Percentiles rank a stretch among this genome's conserved stretches.
Evolutionary conservation across 768 basidiomycete species (phyloP).

Genomic region (Rhizopogon vulgaris): DNA sequence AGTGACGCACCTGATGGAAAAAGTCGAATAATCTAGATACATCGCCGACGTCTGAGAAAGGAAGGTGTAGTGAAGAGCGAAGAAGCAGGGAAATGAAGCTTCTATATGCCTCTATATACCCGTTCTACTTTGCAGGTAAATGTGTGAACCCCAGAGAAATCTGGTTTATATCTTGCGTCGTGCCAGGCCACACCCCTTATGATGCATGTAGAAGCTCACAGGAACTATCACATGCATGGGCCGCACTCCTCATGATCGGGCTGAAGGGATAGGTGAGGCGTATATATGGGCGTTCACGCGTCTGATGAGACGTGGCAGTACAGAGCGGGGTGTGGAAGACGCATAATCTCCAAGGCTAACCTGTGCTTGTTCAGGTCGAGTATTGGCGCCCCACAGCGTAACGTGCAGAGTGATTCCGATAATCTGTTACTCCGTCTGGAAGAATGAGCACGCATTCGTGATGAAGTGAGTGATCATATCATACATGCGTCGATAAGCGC

Average conservation of each 20-base stretch:
- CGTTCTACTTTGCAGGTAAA: not conserved
- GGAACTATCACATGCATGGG: not conserved
- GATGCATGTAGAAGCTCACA: not conserved
- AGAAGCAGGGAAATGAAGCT: slow-evolving; percentile 3
- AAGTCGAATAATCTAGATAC: not conserved
- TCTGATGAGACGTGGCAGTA: not conserved
- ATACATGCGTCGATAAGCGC: not conserved
- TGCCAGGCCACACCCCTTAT: not conserved
- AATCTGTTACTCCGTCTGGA: not conserved
- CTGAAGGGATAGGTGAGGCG: not conserved
- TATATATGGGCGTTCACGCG: not conserved
- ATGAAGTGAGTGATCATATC: not conserved
- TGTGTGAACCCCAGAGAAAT: not conserved
- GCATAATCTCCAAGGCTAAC: not conserved
- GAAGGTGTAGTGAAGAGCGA: slow-evolving; percentile 1
- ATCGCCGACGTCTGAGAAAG: not conserved
- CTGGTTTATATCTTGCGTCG: not conserved
- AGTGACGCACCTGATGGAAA: not conserved
- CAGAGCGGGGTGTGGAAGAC: not conserved
- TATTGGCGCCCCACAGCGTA: not conserved
- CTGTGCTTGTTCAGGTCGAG: not conserved
- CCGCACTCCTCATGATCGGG: not conserved
- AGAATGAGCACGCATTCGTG: not conserved
- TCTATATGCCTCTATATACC: not conserved
- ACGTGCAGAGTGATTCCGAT: not conserved